These are phyloP conservation scores for Ogataea siamensis DNA, from an alignment of 805 yeast species.

Conservation along the genomic window DNA sequence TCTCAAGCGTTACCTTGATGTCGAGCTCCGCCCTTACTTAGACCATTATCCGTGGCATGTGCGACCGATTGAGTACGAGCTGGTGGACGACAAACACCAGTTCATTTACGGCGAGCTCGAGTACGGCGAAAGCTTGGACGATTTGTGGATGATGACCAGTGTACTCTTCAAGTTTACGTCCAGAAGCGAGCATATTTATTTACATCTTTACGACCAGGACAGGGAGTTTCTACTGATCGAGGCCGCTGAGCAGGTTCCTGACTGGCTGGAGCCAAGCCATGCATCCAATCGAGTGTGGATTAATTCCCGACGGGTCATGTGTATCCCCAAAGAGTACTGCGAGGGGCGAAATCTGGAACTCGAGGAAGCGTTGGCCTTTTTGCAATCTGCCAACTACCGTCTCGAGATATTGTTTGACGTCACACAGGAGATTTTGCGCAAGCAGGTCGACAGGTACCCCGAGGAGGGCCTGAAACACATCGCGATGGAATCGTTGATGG, in stretches of 20 bases:
- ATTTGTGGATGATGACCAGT: slow-evolving; percentile 44
- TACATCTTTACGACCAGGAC: slow-evolving; percentile 50
- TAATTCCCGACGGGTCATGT: slow-evolving; percentile 38
- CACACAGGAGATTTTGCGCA: slow-evolving; percentile 22
- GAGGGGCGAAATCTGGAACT: slow-evolving; percentile 35
- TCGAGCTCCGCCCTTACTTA: slow-evolving; percentile 37
- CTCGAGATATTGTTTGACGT: slow-evolving; percentile 22
- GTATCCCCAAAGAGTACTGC: slow-evolving; percentile 40
- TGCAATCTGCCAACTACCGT: slow-evolving; percentile 38
- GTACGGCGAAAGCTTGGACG: slow-evolving; percentile 43
- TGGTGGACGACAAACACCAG: slow-evolving; percentile 15
- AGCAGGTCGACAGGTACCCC: slow-evolving; percentile 31
- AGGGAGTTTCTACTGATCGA: slow-evolving; percentile 57
- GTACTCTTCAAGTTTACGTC: slow-evolving; percentile 38
- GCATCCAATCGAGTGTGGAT: slow-evolving; percentile 56
- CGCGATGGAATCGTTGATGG: slow-evolving; percentile 18
- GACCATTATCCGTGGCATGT: slow-evolving; percentile 43
- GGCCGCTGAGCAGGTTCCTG: slow-evolving; percentile 44
- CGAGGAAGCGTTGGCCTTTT: slow-evolving; percentile 40
- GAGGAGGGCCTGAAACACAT: slow-evolving; percentile 29
- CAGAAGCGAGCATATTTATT: slow-evolving; percentile 36
- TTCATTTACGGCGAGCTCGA: slow-evolving; percentile 41
- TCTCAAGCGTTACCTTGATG: slow-evolving; percentile 22
- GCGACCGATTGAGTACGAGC: slow-evolving; percentile 26
- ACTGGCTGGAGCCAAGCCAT: slow-evolving; percentile 45